These are phyloP conservation scores for Boletus rubescentipes DNA, from an alignment of 768 basidiomycete genomes.

Conservation along the genomic window DNA sequence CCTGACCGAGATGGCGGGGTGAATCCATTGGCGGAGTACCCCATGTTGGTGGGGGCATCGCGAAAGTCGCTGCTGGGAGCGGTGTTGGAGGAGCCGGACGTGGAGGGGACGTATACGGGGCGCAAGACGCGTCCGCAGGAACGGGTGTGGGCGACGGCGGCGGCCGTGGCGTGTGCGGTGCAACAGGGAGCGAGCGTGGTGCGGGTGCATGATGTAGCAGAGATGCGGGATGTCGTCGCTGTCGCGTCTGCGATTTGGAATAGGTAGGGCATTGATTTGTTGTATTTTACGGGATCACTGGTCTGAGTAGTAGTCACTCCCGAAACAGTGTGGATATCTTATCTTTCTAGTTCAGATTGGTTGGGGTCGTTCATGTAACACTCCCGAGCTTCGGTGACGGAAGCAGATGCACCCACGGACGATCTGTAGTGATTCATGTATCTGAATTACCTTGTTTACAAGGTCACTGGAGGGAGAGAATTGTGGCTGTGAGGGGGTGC, in stretches of 20 bases:
- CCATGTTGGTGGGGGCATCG: slow-evolving; percentile 74
- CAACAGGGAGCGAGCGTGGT: slow-evolving; percentile 73
- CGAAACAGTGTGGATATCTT: too few species aligned
- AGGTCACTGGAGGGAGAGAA: too few species aligned
- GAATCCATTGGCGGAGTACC: slow-evolving; percentile 59
- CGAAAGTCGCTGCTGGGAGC: slow-evolving; percentile 82
- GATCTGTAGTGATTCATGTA: too few species aligned
- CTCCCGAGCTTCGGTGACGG: too few species aligned
- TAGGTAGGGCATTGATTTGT: not conserved
- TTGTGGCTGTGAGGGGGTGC: too few species aligned
- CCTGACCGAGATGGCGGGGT: slow-evolving; percentile 35
- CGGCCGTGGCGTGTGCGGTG: slow-evolving; percentile 69
- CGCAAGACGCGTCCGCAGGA: slow-evolving; percentile 62
- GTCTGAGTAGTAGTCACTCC: too few species aligned
- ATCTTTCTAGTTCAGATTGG: too few species aligned
- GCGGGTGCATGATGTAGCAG: slow-evolving; percentile 78
- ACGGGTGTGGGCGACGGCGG: slow-evolving; percentile 76
- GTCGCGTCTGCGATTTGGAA: slow-evolving; percentile 64
- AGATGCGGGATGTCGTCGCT: slow-evolving; percentile 70
- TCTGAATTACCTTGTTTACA: too few species aligned
- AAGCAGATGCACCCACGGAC: too few species aligned
- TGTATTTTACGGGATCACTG: too few species aligned
- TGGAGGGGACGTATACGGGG: slow-evolving; percentile 40
- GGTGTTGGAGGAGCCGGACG: slow-evolving; percentile 51
- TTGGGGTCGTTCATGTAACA: too few species aligned